These are phyloP conservation scores for Ogataea saltuana DNA, from an alignment of 805 yeast species.

Conservation along the genomic window DNA sequence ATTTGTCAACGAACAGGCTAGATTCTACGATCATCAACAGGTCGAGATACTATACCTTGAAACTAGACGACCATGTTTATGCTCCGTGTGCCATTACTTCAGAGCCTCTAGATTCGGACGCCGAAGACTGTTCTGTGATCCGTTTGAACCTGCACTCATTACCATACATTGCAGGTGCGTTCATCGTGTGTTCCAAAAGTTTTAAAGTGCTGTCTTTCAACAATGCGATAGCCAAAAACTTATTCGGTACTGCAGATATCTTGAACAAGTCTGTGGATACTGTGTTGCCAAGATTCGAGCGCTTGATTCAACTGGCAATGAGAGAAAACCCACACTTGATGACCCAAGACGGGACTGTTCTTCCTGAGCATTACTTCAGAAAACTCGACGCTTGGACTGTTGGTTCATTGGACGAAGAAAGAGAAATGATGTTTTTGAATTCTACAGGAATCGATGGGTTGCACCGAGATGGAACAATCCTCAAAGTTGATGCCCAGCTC, in stretches of 20 bases:
- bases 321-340: slow-evolving; percentile 41
- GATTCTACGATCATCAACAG: slow-evolving; percentile 51
- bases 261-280: slow-evolving; percentile 50
- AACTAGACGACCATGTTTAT: slow-evolving; percentile 41
- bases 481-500: slow-evolving; percentile 77
- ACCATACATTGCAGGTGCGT: slow-evolving; percentile 86
- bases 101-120: slow-evolving; percentile 52
- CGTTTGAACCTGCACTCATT: slow-evolving; percentile 71
- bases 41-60: slow-evolving; percentile 64
- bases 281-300: slow-evolving; percentile 64
- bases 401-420: slow-evolving; percentile 38
- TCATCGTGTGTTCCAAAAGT: slow-evolving; percentile 57
- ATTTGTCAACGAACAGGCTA: slow-evolving; percentile 26
- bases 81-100: slow-evolving; percentile 77
- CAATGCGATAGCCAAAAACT: slow-evolving; percentile 70
- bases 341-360: slow-evolving; percentile 64
- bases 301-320: slow-evolving; percentile 45
- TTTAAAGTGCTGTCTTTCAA: slow-evolving; percentile 69
- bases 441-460: slow-evolving; percentile 69
- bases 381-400: slow-evolving; percentile 51
- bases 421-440: slow-evolving; percentile 52
- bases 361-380: slow-evolving; percentile 91
- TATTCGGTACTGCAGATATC: slow-evolving; percentile 68
- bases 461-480: slow-evolving; percentile 66
- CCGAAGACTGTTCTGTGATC: slow-evolving; percentile 34